Evolutionary conservation across 2,329 filamentous ascomycete genomes (phyloP).

Genomic region (Nothomitra cinnamomea): DNA sequence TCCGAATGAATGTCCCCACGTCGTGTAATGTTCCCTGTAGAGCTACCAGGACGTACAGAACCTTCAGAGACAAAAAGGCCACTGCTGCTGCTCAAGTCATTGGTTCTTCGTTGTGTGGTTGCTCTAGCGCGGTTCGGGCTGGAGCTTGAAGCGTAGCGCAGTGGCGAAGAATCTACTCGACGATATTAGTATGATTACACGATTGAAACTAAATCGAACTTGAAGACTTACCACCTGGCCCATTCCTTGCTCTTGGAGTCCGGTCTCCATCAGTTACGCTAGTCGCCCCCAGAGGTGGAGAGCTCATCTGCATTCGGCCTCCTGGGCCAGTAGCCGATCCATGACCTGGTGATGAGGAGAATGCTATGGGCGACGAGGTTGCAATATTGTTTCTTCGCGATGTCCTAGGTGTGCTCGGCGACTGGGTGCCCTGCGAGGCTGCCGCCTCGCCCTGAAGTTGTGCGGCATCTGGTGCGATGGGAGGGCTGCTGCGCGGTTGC

Average conservation of each 20-base stretch:
- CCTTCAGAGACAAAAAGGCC: constrained; percentile 61
- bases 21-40: constrained; percentile 35
- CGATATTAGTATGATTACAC: neutral
- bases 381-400: constrained; percentile 24
- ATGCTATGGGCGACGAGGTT: constrained; percentile 70
- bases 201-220: neutral
- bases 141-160: constrained; percentile 80
- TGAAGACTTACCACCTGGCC: constrained; percentile 42
- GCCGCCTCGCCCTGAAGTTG: constrained; percentile 3
- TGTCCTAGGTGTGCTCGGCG: constrained; percentile 29
- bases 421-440: neutral
- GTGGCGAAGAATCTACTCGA: constrained; percentile 67
- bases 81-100: constrained; percentile 69
- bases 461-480: constrained; percentile 1
- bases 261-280: constrained; percentile 39
- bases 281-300: constrained; percentile 26
- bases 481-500: constrained; percentile 6
- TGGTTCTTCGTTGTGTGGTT: constrained; percentile 42
- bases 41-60: constrained; percentile 29
- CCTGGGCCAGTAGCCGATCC: constrained; percentile 23
- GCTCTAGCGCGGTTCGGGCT: constrained; percentile 50
- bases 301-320: constrained; percentile 30
- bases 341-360: constrained; percentile 41
- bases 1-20: constrained; percentile 83
- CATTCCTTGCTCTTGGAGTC: constrained; percentile 51